These are phyloP conservation scores for Colletotrichum scovillei DNA, from an alignment of 2,329 filamentous ascomycete genomes.

Conservation along the genomic window DNA sequence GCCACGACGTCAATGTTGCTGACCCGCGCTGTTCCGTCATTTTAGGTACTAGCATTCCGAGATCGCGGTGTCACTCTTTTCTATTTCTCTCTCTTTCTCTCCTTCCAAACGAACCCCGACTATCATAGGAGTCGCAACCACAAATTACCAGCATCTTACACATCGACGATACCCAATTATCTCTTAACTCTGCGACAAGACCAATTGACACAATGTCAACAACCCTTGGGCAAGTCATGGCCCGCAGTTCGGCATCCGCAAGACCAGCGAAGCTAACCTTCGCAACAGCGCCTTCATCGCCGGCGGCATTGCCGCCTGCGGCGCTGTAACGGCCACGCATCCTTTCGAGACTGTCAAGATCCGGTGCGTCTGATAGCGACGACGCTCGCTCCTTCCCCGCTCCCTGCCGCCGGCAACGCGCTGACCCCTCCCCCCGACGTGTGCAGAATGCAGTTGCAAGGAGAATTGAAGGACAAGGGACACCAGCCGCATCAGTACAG, in stretches of 20 bases:
- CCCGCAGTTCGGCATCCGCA: constrained; percentile 9
- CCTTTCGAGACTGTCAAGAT: constrained; percentile 99
- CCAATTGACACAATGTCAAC: constrained; percentile 58
- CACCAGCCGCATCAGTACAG: constrained; percentile 89
- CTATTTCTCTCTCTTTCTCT: background rate
- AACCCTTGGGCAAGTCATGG: constrained; percentile 53
- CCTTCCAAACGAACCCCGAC: background rate
- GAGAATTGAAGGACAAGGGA: constrained; percentile 89
- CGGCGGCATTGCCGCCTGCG: constrained; percentile 95
- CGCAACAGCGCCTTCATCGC: constrained; percentile 84
- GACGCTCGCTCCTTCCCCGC: constrained; percentile 1
- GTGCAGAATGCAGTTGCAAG: constrained; percentile 89
- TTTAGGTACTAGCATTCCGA: constrained; percentile 22
- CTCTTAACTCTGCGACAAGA: background rate
- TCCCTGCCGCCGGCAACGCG: constrained; percentile 30
- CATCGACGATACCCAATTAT: background rate
- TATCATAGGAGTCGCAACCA: background rate
- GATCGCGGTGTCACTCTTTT: constrained; percentile 22
- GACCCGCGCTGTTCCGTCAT: constrained; percentile 36
- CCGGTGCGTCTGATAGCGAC: constrained; percentile 66
- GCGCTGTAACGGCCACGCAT: constrained; percentile 96
- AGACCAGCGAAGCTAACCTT: constrained; percentile 25
- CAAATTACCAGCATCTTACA: background rate
- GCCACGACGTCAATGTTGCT: constrained; percentile 31
- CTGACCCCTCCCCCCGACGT: constrained; percentile 14